Conservation (phyloP, 2,329 filamentous ascomycete genomes). For the Stachybotrys chartarum region DNA sequence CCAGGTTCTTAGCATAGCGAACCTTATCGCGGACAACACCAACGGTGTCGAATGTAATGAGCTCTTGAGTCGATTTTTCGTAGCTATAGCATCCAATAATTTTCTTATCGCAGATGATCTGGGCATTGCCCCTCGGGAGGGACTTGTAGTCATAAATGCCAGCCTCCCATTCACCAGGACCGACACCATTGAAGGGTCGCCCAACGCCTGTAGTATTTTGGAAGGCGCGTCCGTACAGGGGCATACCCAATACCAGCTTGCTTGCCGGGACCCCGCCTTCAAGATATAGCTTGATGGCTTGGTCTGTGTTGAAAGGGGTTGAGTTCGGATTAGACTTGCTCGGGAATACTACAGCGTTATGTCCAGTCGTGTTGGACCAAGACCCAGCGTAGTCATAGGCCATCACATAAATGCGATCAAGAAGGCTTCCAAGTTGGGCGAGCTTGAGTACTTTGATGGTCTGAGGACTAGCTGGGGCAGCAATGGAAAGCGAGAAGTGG, state of each 20-base stretch:
- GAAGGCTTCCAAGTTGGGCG: constrained; percentile 32
- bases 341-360: constrained; percentile 63
- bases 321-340: constrained; percentile 42
- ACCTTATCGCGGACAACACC: constrained; percentile 54
- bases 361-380: constrained; percentile 56
- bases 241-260: constrained; percentile 72
- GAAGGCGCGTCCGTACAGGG: constrained; percentile 72
- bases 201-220: constrained; percentile 19
- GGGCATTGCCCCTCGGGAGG: constrained; percentile 55
- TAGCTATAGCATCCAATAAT: constrained; percentile 65
- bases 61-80: constrained; percentile 47
- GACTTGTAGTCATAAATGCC: constrained; percentile 77
- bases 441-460: constrained; percentile 43
- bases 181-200: constrained; percentile 44
- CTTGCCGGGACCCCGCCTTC: constrained; percentile 48
- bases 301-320: constrained; percentile 62
- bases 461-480: constrained; percentile 36
- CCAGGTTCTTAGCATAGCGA: constrained; percentile 50
- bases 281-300: constrained; percentile 58
- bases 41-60: constrained; percentile 66
- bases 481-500: constrained; percentile 44
- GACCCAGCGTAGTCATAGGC: constrained; percentile 67
- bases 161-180: constrained; percentile 62
- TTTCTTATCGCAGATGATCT: constrained; percentile 47
- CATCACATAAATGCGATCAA: constrained; percentile 59